A percentile compares a stretch with the other conserved stretches of the same genome.
These are phyloP conservation scores for Microascus cirrosus DNA, from an alignment of 2,329 filamentous ascomycete species.

Conservation along the genomic window DNA sequence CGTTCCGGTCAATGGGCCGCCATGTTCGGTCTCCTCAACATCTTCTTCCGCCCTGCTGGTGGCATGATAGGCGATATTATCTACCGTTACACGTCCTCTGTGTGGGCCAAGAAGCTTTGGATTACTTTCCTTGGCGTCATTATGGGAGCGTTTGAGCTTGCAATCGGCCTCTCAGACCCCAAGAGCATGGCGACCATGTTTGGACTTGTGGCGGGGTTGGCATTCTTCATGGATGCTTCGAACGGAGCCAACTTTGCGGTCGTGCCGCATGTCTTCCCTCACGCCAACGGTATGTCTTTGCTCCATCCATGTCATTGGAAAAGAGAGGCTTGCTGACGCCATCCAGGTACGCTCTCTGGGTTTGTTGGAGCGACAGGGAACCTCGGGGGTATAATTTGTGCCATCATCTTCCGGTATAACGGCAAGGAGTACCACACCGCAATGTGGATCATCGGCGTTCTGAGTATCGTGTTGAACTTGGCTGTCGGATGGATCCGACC, in stretches of 20 bases:
- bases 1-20: constrained; percentile 50
- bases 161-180: constrained; percentile 54
- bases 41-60: constrained; percentile 55
- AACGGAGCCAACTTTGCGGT: constrained; percentile 84
- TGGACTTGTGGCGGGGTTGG: constrained; percentile 65
- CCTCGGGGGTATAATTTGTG: constrained; percentile 74
- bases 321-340: no score
- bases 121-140: constrained; percentile 46
- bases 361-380: constrained; percentile 73
- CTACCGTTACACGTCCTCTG: constrained; percentile 24
- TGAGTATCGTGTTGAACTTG: constrained; percentile 61
- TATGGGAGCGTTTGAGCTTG: constrained; percentile 48
- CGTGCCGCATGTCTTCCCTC: constrained; percentile 76
- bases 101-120: constrained; percentile 34
- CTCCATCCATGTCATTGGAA: no score
- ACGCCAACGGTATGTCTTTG: constrained; percentile 53
- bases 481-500: constrained; percentile 45
- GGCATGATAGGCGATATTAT: constrained; percentile 43
- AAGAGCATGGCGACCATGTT: constrained; percentile 55
- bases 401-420: constrained; percentile 69
- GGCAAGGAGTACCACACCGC: constrained; percentile 56
- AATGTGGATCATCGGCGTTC: constrained; percentile 74
- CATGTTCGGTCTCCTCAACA: constrained; percentile 67
- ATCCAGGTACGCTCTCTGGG: constrained; percentile 49
- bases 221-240: constrained; percentile 72